These are phyloP conservation scores for Tritrichomonas musculus DNA, from an alignment of 208 protist genomes.

Conservation along the genomic window DNA sequence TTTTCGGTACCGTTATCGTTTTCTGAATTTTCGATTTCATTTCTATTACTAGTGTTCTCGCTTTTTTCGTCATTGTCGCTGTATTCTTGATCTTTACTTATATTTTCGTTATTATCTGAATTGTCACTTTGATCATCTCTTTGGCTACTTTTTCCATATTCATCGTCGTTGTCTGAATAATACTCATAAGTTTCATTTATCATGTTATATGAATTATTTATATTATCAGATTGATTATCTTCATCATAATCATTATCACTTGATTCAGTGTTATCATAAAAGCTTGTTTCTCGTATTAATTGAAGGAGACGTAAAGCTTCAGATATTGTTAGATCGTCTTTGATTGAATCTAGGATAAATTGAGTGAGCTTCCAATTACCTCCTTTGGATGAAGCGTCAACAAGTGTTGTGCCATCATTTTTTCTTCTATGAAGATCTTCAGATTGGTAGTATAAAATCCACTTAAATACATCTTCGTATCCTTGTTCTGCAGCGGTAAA, in stretches of 20 bases:
- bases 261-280: neutral
- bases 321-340: neutral
- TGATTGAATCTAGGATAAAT: neutral
- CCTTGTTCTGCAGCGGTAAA: neutral
- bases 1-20: too few species aligned
- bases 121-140: too few species aligned
- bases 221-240: neutral
- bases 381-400: neutral
- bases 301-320: neutral
- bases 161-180: too few species aligned
- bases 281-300: neutral
- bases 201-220: too few species aligned
- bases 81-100: too few species aligned
- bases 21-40: too few species aligned
- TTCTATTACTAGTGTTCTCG: too few species aligned
- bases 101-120: too few species aligned
- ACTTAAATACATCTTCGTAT: neutral
- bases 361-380: neutral
- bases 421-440: neutral
- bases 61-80: too few species aligned
- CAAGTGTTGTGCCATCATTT: neutral
- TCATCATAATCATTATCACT: too few species aligned
- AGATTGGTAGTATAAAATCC: neutral
- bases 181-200: too few species aligned
- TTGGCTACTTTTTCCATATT: too few species aligned